A percentile compares a stretch with the other conserved stretches of the same genome.
Conservation (phyloP, 495 filamentous ascomycete species). For the Clavariopsis aquatica region DNA sequence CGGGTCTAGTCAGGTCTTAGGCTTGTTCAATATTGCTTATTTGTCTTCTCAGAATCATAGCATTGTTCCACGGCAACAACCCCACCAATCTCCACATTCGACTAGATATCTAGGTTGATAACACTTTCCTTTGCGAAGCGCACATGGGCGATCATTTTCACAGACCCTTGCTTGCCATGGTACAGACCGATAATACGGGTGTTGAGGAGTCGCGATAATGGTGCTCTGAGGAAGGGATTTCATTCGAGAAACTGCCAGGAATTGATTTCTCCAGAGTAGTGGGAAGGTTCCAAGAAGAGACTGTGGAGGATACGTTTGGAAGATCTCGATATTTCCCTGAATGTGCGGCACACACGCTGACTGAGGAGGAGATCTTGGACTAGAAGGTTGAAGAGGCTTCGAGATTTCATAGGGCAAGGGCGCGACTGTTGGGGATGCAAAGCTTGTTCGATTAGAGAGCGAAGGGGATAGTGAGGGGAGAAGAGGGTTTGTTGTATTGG, state of each 20-base stretch:
- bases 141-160: conserved; percentile 14
- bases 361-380: conserved; percentile 2
- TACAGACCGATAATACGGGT: conserved; percentile 7
- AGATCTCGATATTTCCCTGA: not conserved
- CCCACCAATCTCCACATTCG: no score
- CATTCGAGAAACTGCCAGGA: not conserved
- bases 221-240: conserved; percentile 12
- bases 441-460: not conserved
- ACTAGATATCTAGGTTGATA: not conserved
- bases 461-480: not conserved
- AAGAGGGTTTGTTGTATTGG: not conserved
- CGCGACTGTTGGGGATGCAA: not conserved
- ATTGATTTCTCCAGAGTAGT: not conserved
- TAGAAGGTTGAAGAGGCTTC: conserved; percentile 2
- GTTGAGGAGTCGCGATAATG: not conserved
- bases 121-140: not conserved
- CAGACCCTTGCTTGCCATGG: not conserved
- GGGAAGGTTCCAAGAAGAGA: conserved; percentile 11
- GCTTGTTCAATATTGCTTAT: no score
- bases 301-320: conserved; percentile 9
- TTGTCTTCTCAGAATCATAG: no score
- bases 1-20: no score
- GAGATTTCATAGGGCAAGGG: conserved; percentile 1
- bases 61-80: no score
- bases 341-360: conserved; percentile 10